Conservation (phyloP, 495 filamentous ascomycete species). For the Aspergillus affinis region DNA sequence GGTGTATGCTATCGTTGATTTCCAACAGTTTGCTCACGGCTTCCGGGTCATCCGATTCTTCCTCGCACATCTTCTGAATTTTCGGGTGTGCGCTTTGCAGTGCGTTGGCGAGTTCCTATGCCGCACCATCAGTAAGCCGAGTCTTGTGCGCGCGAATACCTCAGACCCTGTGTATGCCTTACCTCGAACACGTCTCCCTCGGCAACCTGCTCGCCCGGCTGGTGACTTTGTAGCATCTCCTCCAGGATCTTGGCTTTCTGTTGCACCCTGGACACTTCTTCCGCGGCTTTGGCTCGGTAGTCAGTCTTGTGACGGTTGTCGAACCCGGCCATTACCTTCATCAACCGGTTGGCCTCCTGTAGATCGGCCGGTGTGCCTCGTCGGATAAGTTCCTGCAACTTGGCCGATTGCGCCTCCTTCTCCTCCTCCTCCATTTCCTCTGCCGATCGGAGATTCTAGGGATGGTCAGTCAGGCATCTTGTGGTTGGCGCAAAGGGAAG, state of each 20-base stretch:
- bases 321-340: slow-evolving; percentile 99
- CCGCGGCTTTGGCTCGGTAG: slow-evolving; percentile 94
- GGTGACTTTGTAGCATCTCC: slow-evolving; percentile 84
- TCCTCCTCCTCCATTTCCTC: slow-evolving; percentile 99
- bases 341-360: slow-evolving; percentile 92
- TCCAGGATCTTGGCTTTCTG: slow-evolving; percentile 88
- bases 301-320: slow-evolving; percentile 94
- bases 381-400: slow-evolving; percentile 94
- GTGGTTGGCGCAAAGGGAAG: not conserved
- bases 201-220: slow-evolving; percentile 75
- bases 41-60: slow-evolving; percentile 94
- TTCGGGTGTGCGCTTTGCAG: slow-evolving; percentile 94
- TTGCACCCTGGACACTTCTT: slow-evolving; percentile 90
- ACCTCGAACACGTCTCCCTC: slow-evolving; percentile 94
- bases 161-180: slow-evolving; percentile 14
- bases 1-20: slow-evolving; percentile 98
- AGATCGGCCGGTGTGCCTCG: slow-evolving; percentile 87
- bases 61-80: slow-evolving; percentile 99
- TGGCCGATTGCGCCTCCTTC: slow-evolving; percentile 88
- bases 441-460: slow-evolving; percentile 86
- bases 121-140: slow-evolving; percentile 1
- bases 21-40: slow-evolving; percentile 93
- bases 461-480: slow-evolving; percentile 27
- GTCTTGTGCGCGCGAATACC: slow-evolving; percentile 5
- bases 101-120: slow-evolving; percentile 81